Evolutionary conservation across 257 asterid genomes (phyloP).

Genomic region (Sherardia arvensis): DNA sequence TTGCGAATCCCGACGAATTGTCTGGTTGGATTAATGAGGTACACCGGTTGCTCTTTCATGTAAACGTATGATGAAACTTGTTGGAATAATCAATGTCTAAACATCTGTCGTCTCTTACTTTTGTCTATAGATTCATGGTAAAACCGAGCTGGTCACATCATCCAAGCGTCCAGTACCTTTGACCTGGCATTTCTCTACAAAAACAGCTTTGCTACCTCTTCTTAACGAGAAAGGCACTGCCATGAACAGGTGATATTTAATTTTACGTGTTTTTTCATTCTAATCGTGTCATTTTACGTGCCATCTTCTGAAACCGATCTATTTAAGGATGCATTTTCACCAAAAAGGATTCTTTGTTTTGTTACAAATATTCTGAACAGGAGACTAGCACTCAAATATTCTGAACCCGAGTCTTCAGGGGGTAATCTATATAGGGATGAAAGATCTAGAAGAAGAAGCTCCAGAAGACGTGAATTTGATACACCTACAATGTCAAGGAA

Average conservation of each 20-base stretch:
- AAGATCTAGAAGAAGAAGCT: conserved; percentile 57
- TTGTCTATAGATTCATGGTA: conserved; percentile 77
- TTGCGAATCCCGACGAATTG: conserved; percentile 95
- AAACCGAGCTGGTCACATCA: conserved; percentile 89
- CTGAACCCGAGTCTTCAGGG: conserved; percentile 53
- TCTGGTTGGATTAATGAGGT: conserved; percentile 99
- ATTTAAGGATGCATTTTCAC: neutral
- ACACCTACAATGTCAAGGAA: conserved; percentile 51
- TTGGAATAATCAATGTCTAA: neutral
- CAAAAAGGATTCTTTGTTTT: neutral
- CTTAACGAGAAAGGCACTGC: conserved; percentile 88
- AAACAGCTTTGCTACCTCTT: conserved; percentile 71
- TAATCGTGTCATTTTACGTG: neutral
- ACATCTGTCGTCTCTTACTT: neutral
- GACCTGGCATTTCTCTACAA: conserved; percentile 92
- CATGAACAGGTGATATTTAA: conserved; percentile 71
- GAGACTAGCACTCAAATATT: conserved; percentile 54
- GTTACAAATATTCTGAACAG: too few relatives aligned
- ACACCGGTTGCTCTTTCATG: conserved; percentile 24
- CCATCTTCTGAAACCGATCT: neutral
- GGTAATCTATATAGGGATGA: conserved; percentile 44
- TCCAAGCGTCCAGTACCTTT: conserved; percentile 95
- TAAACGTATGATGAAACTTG: neutral
- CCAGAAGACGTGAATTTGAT: conserved; percentile 50
- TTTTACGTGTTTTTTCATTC: neutral